These are phyloP conservation scores for Rhododendron henanense DNA, from an alignment of 148 eudicot species.

Conservation along the genomic window DNA sequence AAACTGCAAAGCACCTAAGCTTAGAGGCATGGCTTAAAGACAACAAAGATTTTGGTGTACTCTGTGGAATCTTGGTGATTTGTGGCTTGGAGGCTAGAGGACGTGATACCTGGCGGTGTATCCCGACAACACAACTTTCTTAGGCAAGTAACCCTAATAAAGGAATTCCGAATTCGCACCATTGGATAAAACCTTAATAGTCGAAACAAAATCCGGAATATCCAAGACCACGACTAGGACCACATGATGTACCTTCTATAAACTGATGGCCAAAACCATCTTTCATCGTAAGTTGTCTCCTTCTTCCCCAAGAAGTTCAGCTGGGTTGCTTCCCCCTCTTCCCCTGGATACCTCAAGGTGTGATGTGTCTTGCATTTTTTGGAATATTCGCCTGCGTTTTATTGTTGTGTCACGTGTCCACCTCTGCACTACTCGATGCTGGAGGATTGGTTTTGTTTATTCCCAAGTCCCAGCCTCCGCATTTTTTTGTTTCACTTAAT, in stretches of 20 bases:
- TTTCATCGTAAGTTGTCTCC: not conserved
- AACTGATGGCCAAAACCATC: not conserved
- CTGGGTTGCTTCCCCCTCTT: not conserved
- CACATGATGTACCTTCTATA: not conserved
- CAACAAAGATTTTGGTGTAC: not conserved
- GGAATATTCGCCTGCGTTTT: not conserved
- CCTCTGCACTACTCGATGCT: not conserved
- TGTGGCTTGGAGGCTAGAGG: not conserved
- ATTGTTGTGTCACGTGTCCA: not conserved
- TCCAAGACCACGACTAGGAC: not conserved
- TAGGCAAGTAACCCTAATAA: not conserved
- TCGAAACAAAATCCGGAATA: not conserved
- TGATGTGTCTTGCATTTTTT: not conserved
- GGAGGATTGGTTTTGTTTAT: not conserved
- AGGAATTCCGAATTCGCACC: not conserved
- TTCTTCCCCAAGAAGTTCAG: not conserved
- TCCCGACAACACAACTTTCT: not conserved
- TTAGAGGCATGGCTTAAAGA: not conserved
- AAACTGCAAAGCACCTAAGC: not conserved
- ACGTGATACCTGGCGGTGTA: not conserved
- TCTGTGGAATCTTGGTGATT: not conserved
- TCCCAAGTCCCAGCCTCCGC: not conserved
- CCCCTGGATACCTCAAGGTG: not conserved
- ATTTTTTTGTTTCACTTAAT: conserved; percentile 3
- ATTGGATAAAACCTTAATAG: not conserved